Percentiles rank a stretch among this genome's conserved stretches.
Conservation (phyloP, 106 monocot species). For the Xerophyta viscosa region DNA sequence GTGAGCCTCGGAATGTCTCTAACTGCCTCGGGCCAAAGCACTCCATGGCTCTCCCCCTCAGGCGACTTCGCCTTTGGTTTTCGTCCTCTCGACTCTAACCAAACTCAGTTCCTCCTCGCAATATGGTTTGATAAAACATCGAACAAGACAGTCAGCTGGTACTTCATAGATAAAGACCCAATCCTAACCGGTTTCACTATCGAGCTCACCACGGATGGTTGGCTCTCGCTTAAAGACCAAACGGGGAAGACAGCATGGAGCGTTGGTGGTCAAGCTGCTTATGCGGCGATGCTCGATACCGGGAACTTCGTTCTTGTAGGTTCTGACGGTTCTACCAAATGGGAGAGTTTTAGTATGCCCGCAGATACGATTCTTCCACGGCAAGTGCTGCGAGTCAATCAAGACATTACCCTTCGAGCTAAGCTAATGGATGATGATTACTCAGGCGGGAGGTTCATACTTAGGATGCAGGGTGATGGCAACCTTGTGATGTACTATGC, state of each 20-base stretch:
- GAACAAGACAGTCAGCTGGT: conserved; percentile 22
- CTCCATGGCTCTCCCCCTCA: conserved; percentile 5
- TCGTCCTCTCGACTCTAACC: conserved; percentile 2
- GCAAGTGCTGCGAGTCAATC: conserved; percentile 1
- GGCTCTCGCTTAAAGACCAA: conserved; percentile 9
- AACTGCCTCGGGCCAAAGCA: background rate
- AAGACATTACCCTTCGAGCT: background rate
- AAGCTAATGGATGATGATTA: conserved; percentile 6
- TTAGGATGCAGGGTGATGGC: conserved; percentile 8
- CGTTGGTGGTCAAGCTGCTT: background rate
- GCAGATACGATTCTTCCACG: conserved; percentile 23
- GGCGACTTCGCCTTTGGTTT: conserved; percentile 22
- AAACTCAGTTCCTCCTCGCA: conserved; percentile 22
- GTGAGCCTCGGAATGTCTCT: background rate
- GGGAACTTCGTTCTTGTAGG: conserved; percentile 20
- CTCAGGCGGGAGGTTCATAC: conserved; percentile 10
- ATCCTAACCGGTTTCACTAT: background rate
- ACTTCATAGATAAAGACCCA: conserved; percentile 6
- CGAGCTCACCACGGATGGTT: conserved; percentile 12
- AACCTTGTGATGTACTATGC: conserved; percentile 7
- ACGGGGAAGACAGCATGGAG: conserved; percentile 4
- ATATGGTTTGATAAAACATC: conserved; percentile 16
- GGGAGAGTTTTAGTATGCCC: conserved; percentile 14
- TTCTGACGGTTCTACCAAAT: background rate
- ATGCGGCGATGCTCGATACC: conserved; percentile 15